These are phyloP conservation scores for Thelephora terrestris DNA, from an alignment of 1,284 basidiomycete genomes.

Conservation along the genomic window DNA sequence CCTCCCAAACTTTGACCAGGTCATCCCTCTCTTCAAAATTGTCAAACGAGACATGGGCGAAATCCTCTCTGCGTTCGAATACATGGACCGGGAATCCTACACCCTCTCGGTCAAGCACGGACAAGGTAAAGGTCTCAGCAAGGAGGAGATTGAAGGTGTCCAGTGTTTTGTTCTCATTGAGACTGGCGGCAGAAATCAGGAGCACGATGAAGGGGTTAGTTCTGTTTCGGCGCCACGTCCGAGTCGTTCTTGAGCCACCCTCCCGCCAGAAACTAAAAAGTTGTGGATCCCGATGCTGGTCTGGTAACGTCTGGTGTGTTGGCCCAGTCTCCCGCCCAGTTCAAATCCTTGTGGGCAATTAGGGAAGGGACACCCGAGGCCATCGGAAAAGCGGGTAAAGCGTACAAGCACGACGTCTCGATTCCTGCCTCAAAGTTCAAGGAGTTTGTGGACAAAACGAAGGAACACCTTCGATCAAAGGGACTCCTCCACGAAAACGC, in stretches of 20 bases:
- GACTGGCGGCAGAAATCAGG: slow-evolving; percentile 88
- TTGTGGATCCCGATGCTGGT: slow-evolving; percentile 66
- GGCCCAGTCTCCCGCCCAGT: slow-evolving; percentile 88
- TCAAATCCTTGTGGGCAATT: slow-evolving; percentile 84
- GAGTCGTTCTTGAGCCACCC: background rate
- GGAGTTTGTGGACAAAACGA: slow-evolving; percentile 76
- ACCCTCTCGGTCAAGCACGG: slow-evolving; percentile 76
- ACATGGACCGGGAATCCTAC: slow-evolving; percentile 85
- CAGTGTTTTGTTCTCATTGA: slow-evolving; percentile 90
- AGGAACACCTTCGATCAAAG: slow-evolving; percentile 62
- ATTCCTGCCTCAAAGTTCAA: slow-evolving; percentile 88
- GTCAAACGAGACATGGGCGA: slow-evolving; percentile 79
- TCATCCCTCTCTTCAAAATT: slow-evolving; percentile 59
- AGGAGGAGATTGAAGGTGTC: slow-evolving; percentile 64
- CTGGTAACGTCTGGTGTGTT: slow-evolving; percentile 88
- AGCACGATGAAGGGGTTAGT: slow-evolving; percentile 88
- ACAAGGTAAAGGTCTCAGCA: slow-evolving; percentile 55
- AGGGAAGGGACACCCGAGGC: slow-evolving; percentile 95
- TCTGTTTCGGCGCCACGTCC: slow-evolving; percentile 5
- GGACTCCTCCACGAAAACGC: slow-evolving; percentile 66
- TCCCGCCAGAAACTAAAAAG: slow-evolving; percentile 80
- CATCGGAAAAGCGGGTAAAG: slow-evolving; percentile 87
- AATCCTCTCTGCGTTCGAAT: slow-evolving; percentile 97
- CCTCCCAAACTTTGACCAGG: slow-evolving; percentile 63
- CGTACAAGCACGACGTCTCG: slow-evolving; percentile 97